Evolutionary conservation across 2,329 filamentous ascomycete species (phyloP).

Genomic region (Phoma sp.): DNA sequence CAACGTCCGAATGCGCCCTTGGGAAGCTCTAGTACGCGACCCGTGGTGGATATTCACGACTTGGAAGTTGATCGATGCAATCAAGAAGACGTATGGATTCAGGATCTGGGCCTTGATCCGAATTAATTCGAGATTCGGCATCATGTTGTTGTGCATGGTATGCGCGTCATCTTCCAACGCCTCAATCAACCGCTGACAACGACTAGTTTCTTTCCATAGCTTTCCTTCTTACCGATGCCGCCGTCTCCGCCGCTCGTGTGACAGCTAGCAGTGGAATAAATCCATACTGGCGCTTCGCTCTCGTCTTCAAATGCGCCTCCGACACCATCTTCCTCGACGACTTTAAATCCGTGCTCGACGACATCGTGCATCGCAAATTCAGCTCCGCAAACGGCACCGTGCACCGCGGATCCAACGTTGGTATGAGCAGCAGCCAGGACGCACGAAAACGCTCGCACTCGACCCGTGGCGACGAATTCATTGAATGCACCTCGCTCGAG

Average conservation of each 20-base stretch:
- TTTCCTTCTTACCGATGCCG: constrained; percentile 41
- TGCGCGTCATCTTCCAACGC: neutral
- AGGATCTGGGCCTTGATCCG: constrained; percentile 32
- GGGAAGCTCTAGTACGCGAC: constrained; percentile 42
- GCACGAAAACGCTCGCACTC: constrained; percentile 23
- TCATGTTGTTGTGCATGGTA: constrained; percentile 45
- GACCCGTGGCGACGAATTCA: constrained; percentile 27
- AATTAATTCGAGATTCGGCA: constrained; percentile 41
- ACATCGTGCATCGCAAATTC: constrained; percentile 37
- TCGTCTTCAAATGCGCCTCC: constrained; percentile 47
- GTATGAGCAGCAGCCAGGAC: constrained; percentile 11
- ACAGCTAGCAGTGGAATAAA: constrained; percentile 41
- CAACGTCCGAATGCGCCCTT: constrained; percentile 40
- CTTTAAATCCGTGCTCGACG: constrained; percentile 46
- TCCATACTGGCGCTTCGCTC: constrained; percentile 45
- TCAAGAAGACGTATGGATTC: constrained; percentile 44
- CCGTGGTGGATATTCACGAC: constrained; percentile 49
- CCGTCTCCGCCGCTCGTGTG: constrained; percentile 37
- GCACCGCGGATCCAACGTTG: constrained; percentile 20
- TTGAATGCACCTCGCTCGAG: constrained; percentile 26
- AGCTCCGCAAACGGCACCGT: constrained; percentile 25
- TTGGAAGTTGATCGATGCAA: constrained; percentile 39
- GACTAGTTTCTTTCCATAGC: constrained; percentile 30
- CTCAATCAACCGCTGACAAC: neutral
- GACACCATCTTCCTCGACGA: constrained; percentile 48